phyloP scores from a whole-genome alignment of 805 yeast species.

The Candida succiphila region DNA sequence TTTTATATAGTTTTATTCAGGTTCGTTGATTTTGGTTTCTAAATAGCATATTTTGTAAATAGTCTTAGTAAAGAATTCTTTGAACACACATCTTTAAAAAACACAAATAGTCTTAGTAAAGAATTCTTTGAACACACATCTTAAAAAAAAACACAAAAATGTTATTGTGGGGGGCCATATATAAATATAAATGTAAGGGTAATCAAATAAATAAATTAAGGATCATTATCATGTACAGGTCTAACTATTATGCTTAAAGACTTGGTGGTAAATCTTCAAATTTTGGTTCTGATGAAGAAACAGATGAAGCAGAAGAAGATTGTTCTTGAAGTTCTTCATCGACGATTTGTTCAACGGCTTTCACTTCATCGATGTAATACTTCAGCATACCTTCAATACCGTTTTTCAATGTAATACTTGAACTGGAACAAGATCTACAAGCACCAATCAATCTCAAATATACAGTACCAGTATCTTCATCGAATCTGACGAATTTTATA shows the following conservation, averaged over 20 bases:
- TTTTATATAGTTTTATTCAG: too few relatives aligned
- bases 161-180: too few relatives aligned
- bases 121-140: too few relatives aligned
- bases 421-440: slow-evolving; percentile 85
- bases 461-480: slow-evolving; percentile 80
- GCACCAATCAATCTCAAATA: slow-evolving; percentile 90
- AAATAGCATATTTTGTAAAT: too few relatives aligned
- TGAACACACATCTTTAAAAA: too few relatives aligned
- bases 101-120: too few relatives aligned
- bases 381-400: slow-evolving; percentile 97
- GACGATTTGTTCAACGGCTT: slow-evolving; percentile 76
- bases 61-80: too few relatives aligned
- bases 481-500: slow-evolving; percentile 78
- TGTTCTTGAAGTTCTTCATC: slow-evolving; percentile 44
- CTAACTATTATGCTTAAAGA: slow-evolving; percentile 10
- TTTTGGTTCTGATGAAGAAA: slow-evolving; percentile 3
- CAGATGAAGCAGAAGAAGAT: too few relatives aligned
- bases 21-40: too few relatives aligned
- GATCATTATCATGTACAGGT: neutral
- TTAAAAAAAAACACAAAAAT: too few relatives aligned
- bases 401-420: slow-evolving; percentile 85
- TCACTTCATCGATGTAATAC: slow-evolving; percentile 94
- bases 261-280: slow-evolving; percentile 24
- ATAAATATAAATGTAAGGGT: too few relatives aligned
- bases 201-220: neutral